Evolutionary conservation across 2,329 filamentous ascomycete genomes (phyloP), one percentile per base, ranked within the genome.

Genomic region (Paecilomyces sp.): DNA sequence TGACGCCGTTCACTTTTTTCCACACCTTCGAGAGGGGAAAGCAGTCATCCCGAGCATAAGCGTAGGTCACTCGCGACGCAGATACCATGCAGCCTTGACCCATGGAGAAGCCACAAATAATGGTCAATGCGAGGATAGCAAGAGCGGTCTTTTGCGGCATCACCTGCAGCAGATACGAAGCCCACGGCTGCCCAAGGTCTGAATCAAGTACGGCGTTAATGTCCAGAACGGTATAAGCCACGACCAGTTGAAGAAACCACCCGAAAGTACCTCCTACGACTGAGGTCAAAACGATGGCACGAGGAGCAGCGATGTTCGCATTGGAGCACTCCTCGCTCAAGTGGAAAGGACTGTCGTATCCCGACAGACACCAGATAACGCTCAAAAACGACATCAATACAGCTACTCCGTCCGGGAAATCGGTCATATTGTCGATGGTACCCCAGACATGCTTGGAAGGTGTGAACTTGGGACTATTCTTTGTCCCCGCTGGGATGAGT

Each of bases 241-340:
- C 86, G 0, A 90, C 85, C 9, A 90, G 78, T 69, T 90, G 88
- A n/a, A 91, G 74, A 65, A 88, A 85, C 85, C 88, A 91, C 54
- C 88, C 88, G 62, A 88, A 80, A 2, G 87, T 62, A 1, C 88
- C 88, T 5, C 88, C 88, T 1, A 87, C 78, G 1, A 77, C 83
- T 0, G 85, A 85, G 0, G 88, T 91, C 68, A 90, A 77, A 41
- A 90, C 83, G 57, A 91, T 91, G 7, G 88, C 88, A 12, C 88
- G 83, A 0, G 88, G 88, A 9, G 86, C 83, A 31, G 88, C 88
- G 54, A 90, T 75, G 64, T 83, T 85, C 30, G 88, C 88, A 65
- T 91, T 91, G 61, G 85, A 86, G 72, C 88, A 91, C 72, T 91
- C 88, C 68, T 91, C 88, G 3, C 85, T 82, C n/a, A 91, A 74